Conservation (phyloP, 768 basidiomycete species). For the Tylopilus intermedius region DNA sequence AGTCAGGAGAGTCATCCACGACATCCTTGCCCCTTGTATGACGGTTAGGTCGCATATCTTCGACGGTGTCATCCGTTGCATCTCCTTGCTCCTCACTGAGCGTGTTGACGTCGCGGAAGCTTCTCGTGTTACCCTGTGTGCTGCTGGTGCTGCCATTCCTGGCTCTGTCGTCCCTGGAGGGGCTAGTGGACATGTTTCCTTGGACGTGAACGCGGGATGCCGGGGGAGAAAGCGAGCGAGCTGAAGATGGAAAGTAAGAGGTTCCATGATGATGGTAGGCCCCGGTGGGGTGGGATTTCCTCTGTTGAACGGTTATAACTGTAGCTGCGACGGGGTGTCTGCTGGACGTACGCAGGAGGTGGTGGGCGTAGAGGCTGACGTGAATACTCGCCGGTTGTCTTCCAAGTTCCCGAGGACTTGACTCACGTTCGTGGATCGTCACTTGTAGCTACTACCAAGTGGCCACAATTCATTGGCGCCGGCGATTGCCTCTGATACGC, state of each 20-base stretch:
- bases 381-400: constrained; percentile 24
- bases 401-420: constrained; percentile 12
- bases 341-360: constrained; percentile 27
- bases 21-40: constrained; percentile 38
- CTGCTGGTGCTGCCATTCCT: constrained; percentile 65
- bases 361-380: constrained; percentile 40
- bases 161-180: constrained; percentile 38
- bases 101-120: constrained; percentile 38
- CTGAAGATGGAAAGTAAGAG: constrained; percentile 51
- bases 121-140: constrained; percentile 44
- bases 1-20: constrained; percentile 38
- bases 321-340: constrained; percentile 43
- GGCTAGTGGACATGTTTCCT: constrained; percentile 49
- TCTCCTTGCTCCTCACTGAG: constrained; percentile 56
- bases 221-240: constrained; percentile 43
- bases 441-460: not conserved
- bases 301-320: constrained; percentile 55
- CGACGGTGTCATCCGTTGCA: constrained; percentile 30
- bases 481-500: not conserved
- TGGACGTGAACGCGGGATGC: constrained; percentile 37
- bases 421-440: too few relatives aligned
- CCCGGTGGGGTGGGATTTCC: constrained; percentile 42
- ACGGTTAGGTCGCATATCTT: constrained; percentile 20
- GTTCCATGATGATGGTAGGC: constrained; percentile 60
- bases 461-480: not conserved